Base-by-base conservation (phyloP, 1,139 yeast species). In the Hemisphaericaspora xylanilytica region DNA sequence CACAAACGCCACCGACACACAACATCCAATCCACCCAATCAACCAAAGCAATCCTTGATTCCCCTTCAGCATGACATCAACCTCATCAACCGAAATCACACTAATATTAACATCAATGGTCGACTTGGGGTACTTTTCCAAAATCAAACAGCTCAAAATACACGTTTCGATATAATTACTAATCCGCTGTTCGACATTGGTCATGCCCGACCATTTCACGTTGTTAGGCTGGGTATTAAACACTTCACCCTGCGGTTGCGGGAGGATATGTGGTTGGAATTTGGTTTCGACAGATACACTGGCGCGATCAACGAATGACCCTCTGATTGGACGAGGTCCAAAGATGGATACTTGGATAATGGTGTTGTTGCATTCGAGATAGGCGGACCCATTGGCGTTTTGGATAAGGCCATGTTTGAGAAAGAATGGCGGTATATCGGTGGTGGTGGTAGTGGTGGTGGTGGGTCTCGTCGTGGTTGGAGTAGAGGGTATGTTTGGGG, bases 291-390 rank as follows among this genome's bases (percentile, higher is more conserved):
- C 89, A 16, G 82, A 72, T 35, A 87, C 66, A 3, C 80, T 70
- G 1, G 94, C 94, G 41, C 79, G 70, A 31, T 83, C 81, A 25
- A 80, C 71, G 56, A 85, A 86, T 2, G 87, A 76, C 0, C 90
- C 89, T 45, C 87, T 70, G 35, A 85, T 81, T 5, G 97, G 96
- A 48, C 92, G 73, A 9, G 97, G 97, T 0, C 97, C 97, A 59
- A 83, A 87, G 0, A 90, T 83, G 2, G 89, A 75, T 1, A 83
- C 82, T 44, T 84, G 80, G 6, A 89, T 63, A 29, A 81, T 71
- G 22, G 79, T 76, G 37, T 73, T 74, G 12, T 77, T 84, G 10
- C 75, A 70, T 58, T 90, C 97, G 28, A 87, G 58, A 51, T 83
- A 85, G 10, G 94, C 76, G 8, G 96, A 87, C 2, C 97, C 97